Conservation (phyloP, 352 stramenopile species). For the Aphanomyces stellatus region DNA sequence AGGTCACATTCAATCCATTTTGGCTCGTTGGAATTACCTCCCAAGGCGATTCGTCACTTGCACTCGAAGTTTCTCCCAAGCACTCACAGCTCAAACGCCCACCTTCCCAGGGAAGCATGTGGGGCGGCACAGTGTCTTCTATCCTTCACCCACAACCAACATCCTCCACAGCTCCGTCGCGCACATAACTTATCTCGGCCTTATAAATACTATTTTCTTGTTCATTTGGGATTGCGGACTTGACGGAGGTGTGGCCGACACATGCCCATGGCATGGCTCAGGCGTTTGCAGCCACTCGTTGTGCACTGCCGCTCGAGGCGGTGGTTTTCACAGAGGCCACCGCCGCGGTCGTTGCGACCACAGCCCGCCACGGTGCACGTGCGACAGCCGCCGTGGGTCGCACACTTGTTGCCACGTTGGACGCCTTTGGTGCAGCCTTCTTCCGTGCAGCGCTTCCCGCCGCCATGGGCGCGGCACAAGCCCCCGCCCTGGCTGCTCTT, state of each 20-base stretch:
- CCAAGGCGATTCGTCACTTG: no score
- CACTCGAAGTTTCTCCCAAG: no score
- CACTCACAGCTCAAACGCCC: not conserved
- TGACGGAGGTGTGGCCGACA: not conserved
- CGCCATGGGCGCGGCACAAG: conserved; percentile 39
- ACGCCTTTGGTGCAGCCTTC: conserved; percentile 41
- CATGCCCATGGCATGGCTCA: not conserved
- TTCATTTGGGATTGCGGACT: not conserved
- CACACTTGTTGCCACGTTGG: conserved; percentile 38
- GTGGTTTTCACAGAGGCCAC: conserved; percentile 34
- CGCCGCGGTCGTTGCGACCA: conserved; percentile 36
- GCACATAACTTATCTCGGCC: not conserved
- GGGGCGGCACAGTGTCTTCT: not conserved
- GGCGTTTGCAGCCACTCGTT: not conserved
- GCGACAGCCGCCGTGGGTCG: conserved; percentile 31
- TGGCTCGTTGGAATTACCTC: no score
- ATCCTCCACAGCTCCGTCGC: not conserved
- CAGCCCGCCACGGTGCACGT: conserved; percentile 28
- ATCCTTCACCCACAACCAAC: not conserved
- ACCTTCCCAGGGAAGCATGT: not conserved
- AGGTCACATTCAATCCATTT: no score
- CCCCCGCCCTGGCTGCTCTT: conserved; percentile 36
- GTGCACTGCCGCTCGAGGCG: not conserved
- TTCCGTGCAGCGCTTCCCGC: conserved; percentile 36
- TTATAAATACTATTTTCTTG: not conserved